Evolutionary conservation across 2,329 filamentous ascomycete species (phyloP), one percentile per base, ranked within the genome.

Genomic region (Pezicula radicicola): DNA sequence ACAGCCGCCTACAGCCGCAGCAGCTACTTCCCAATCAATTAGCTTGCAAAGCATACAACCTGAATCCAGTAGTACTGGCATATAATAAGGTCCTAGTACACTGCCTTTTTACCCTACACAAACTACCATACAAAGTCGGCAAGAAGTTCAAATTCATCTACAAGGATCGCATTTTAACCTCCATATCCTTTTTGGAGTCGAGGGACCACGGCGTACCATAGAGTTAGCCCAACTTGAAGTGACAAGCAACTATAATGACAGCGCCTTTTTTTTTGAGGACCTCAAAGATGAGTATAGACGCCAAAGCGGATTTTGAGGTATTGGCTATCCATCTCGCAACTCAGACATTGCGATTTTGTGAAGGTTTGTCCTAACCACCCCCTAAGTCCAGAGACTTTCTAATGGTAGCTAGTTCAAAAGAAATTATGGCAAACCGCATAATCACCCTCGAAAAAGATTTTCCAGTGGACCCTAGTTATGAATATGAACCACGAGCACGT

Each of bases 251-350:
- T 7, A 21, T 6, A 25, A 48, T 19, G 43, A 51, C 19, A 35
- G 39, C 13, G 19, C 27, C 13, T 51, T 51, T 25, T 51, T 51
- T 25, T 51, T 48, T n/a, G 4, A 37, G 7, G 18, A 47, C n/a
- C 36, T 48, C 15, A 18, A 27, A 10, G 5, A 18, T 8, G 8
- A 47, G 25, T 47, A 51, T 15, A 25, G 25, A 16, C 19, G 19
- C 39, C 7, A 15, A 10, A 43, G 49, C 33, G 36, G 49, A 21
- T 48, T 41, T 21, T 36, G 18, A 51, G 49, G 36, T 51, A 48
- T 30, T 51, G 49, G 49, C 19, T 51, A 7, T 51, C 49, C 13
- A 16, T 51, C 3, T 51, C 44, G 49, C 21, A 43, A 27, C 35
- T 51, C 7, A 42, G 28, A 12, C 15, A 47, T 37, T 51, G 44